Base-by-base conservation (phyloP, 1,284 basidiomycete genomes). In the Ceratobasidium sp. region DNA sequence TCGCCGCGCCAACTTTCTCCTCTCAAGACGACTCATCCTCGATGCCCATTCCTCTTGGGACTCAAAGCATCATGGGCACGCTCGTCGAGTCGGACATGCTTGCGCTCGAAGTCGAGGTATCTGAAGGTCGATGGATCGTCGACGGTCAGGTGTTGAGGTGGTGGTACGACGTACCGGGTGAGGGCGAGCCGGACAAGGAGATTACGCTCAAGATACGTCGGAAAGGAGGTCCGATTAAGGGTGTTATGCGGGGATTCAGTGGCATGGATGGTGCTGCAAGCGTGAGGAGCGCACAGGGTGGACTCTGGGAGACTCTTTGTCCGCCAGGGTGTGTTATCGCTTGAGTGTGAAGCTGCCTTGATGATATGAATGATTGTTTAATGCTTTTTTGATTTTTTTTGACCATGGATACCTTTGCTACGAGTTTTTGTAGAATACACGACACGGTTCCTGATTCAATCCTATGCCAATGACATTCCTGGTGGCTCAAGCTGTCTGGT, bases 81-180 rank as follows among this genome's bases (percentile, higher is more conserved):
- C 54, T 70, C 26, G 67, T 42, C 28, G 54, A 74, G 33, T 62
- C 70, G n/a, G 78, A 77, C 17, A 82, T 83, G 0, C 82, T 80
- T 40, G 86, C 87, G 28, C 81, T 92, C 26, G 83, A 85, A 40
- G 83, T 91, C 56, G 83, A 85, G 23, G 87, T 92, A 10, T 83
- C 86, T 15, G 89, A 92, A 0, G 87, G 87, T 0, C 83, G 87
- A 52, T 95, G 90, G 87, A 87, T 88, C 78, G 86, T 94, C 9
- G 86, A 90, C 9, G 95, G 94, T 1, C 89, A 89, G 86, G 89
- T 86, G 50, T 84, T 99, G 73, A 88, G 88, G 80, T 99, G 97
- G 97, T 96, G 91, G 89, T 97, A 98, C 83, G 88, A 89, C 44
- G 87, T 91, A 0, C 94, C 94, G 0, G 79, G 81, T 20, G 83